Evolutionary conservation across 345 rosid species (phyloP).

Genomic region (Pugionium dolabratum): DNA sequence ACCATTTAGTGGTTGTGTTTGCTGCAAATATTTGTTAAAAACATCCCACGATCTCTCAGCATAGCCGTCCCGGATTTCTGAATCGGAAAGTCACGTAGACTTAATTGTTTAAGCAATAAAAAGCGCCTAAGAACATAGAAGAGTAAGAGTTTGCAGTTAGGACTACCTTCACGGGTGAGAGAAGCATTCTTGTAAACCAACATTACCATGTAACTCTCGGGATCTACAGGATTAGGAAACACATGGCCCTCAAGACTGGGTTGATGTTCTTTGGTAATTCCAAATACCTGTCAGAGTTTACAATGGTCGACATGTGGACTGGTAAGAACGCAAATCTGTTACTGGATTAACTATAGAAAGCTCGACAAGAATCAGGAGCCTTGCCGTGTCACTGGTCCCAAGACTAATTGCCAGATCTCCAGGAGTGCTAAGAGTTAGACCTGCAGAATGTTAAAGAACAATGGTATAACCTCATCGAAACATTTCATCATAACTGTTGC

Average conservation of each 20-base stretch:
- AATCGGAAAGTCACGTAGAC: not conserved
- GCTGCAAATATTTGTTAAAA: conserved; percentile 64
- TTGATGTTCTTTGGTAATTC: conserved; percentile 70
- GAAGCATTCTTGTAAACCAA: conserved; percentile 87
- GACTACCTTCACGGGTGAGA: conserved; percentile 81
- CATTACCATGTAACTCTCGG: conserved; percentile 94
- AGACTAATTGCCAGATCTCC: conserved; percentile 92
- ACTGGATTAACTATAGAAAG: not conserved
- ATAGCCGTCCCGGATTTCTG: conserved; percentile 68
- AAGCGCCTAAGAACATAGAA: not conserved
- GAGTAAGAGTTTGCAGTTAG: conserved; percentile 1
- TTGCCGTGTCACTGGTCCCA: conserved; percentile 92
- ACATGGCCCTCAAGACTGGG: conserved; percentile 90
- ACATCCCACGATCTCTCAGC: conserved; percentile 84
- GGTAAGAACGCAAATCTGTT: conserved; percentile 14
- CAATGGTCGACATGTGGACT: conserved; percentile 19
- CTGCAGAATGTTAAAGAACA: conserved; percentile 44
- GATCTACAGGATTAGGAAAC: conserved; percentile 86
- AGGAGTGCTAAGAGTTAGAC: conserved; percentile 78
- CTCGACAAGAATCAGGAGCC: conserved; percentile 30
- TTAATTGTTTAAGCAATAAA: not conserved
- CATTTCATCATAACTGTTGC: conserved; percentile 11
- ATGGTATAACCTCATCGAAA: not conserved
- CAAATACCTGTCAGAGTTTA: conserved; percentile 65
- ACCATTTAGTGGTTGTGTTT: conserved; percentile 85